Evolutionary conservation across 257 asterid genomes (phyloP).

Genomic region (Hygrophila difformis): DNA sequence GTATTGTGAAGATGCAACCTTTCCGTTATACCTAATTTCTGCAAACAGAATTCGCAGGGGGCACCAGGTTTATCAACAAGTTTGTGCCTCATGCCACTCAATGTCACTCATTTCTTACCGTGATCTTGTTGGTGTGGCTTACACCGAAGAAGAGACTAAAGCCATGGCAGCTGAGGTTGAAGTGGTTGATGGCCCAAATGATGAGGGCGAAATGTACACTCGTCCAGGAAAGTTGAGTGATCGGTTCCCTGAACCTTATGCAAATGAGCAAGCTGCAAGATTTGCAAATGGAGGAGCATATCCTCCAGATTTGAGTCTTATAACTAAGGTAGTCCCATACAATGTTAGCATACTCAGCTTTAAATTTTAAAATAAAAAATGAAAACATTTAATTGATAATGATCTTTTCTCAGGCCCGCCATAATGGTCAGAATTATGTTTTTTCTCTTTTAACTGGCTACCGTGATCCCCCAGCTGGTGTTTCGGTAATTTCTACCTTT

Average conservation of each 20-base stretch:
- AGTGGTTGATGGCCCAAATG: slow-evolving; percentile 80
- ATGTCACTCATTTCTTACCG: slow-evolving; percentile 72
- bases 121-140: slow-evolving; percentile 82
- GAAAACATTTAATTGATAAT: slow-evolving; percentile 7
- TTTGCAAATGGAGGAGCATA: slow-evolving; percentile 88
- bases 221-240: slow-evolving; percentile 79
- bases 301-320: slow-evolving; percentile 79
- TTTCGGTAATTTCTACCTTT: slow-evolving; percentile 30
- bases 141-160: slow-evolving; percentile 76
- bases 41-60: slow-evolving; percentile 65
- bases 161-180: slow-evolving; percentile 87
- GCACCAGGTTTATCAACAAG: slow-evolving; percentile 69
- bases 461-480: slow-evolving; percentile 80
- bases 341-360: too few species aligned
- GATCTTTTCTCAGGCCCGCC: slow-evolving; percentile 47
- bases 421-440: slow-evolving; percentile 66
- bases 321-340: slow-evolving; percentile 44
- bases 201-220: slow-evolving; percentile 74
- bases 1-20: not conserved
- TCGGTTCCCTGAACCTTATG: slow-evolving; percentile 69
- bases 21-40: not conserved
- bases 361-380: not conserved
- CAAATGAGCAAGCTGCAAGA: slow-evolving; percentile 76
- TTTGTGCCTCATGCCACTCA: slow-evolving; percentile 77
- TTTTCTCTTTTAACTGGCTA: slow-evolving; percentile 73